phyloP scores from a whole-genome alignment of 164 flowering plant genomes.

The Saururus chinensis region DNA sequence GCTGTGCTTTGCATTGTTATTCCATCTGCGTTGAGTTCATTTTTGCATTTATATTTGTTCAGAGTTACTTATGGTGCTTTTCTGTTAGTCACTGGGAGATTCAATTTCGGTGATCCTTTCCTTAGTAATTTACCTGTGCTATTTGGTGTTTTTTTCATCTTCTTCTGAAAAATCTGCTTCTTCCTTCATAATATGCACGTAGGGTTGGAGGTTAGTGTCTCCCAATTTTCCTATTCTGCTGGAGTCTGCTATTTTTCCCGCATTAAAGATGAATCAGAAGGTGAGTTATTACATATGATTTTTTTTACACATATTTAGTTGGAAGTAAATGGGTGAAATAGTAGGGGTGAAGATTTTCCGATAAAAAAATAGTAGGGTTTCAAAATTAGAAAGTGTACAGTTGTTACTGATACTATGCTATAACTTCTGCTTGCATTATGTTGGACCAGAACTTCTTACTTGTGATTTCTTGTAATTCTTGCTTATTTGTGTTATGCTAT shows the following conservation, averaged over 20 bases:
- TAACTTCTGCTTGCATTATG: too few relatives aligned
- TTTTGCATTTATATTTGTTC: neutral
- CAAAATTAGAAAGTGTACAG: too few relatives aligned
- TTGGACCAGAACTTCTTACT: too few relatives aligned
- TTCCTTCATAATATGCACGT: neutral
- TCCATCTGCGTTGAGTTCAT: neutral
- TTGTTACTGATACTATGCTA: too few relatives aligned
- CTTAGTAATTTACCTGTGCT: neutral
- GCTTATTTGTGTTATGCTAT: conserved; percentile 6
- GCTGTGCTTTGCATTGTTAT: too few relatives aligned
- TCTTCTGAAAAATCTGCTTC: neutral
- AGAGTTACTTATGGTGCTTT: neutral
- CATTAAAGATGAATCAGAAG: conserved; percentile 57
- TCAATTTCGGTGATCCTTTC: neutral
- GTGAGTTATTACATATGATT: conserved; percentile 21
- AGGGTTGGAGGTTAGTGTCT: conserved; percentile 86
- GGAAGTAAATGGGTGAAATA: neutral
- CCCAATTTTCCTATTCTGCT: conserved; percentile 56
- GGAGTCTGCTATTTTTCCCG: conserved; percentile 67
- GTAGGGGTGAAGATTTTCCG: too few relatives aligned
- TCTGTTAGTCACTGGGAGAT: neutral
- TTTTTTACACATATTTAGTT: neutral
- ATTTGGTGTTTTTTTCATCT: neutral
- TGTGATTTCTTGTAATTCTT: neutral
- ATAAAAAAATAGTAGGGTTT: too few relatives aligned